Evolutionary conservation across 164 flowering plant species (phyloP), one percentile per base, ranked within the genome.

Genomic region (Vitis riparia): DNA sequence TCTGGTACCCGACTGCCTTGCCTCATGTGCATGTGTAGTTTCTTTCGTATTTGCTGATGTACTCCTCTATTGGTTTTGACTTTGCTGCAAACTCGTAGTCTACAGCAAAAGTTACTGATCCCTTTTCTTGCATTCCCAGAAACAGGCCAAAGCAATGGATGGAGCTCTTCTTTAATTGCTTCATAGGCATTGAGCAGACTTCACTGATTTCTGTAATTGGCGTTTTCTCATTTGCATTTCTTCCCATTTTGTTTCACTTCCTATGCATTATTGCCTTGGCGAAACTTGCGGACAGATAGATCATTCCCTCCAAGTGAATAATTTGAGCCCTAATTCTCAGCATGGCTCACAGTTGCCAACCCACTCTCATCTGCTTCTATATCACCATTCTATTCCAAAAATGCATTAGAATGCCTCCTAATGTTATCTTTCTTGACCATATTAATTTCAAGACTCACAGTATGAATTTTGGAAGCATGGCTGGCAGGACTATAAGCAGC

Each of bases 341-440:
- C 80, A 62, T 89, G 97, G 68, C 96, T 93, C 62, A 89, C 99
- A 15, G 98, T 92, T 81, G 91, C 98, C 98, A 98, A 95, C 27
- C 92, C 99, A 76, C 99, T 93, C 29, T 83, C 94, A 68, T 93
- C 98, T 64, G 87, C 97, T 63, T 91, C 97, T 44, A 83, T 56
- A 12, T 85, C 90, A 49, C 80, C 84, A 68, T 79, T 78, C 30
- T 79, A 75, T 66, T 78, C 70, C 5, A 67, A 11, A 59, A 37
- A 76, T 19, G 72, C 80, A 63, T 78, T 79, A 11, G 81, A 60
- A 73, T 71, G 76, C 76, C 83, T 76, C 69, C 74, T 81, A 56
- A 60, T 29, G 53, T 51, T 47, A 17, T 73, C 75, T 63, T 78
- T 79, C 51, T 76, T 73, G 8, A 71, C 58, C 29, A 68, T 57